These are phyloP conservation scores for Candida freyschussii DNA, from an alignment of 1,139 yeast species.

Conservation along the genomic window DNA sequence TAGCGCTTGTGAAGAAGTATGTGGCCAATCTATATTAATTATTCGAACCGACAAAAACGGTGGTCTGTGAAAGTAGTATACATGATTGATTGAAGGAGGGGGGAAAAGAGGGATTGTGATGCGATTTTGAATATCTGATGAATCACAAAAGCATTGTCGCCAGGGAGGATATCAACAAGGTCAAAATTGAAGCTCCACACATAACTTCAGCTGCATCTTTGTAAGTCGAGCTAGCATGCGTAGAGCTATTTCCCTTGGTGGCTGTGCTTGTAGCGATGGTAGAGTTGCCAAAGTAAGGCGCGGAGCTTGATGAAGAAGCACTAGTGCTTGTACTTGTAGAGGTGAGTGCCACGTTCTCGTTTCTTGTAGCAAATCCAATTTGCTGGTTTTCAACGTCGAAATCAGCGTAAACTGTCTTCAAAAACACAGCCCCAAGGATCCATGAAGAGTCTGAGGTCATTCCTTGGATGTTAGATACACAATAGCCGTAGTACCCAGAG, in stretches of 20 bases:
- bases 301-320: slow-evolving; percentile 9
- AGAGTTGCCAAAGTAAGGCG: neutral
- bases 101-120: no score
- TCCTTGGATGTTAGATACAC: slow-evolving; percentile 68
- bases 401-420: slow-evolving; percentile 52
- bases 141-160: no score
- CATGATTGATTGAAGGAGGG: neutral
- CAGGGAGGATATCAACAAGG: no score
- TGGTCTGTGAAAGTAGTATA: no score
- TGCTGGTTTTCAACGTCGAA: slow-evolving; percentile 47
- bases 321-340: slow-evolving; percentile 15
- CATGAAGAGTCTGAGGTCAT: slow-evolving; percentile 33
- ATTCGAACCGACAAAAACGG: no score
- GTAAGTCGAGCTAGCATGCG: slow-evolving; percentile 3
- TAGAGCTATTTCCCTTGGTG: slow-evolving; percentile 6
- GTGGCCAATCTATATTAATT: no score
- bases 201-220: no score
- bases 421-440: slow-evolving; percentile 59
- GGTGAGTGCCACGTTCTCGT: slow-evolving; percentile 22
- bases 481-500: slow-evolving; percentile 40
- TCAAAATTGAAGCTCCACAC: no score
- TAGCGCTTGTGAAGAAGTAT: no score
- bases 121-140: no score
- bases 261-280: slow-evolving; percentile 9
- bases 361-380: slow-evolving; percentile 48